phyloP scores from a whole-genome alignment of 257 asterid species.

The Solanum gandarillasii region DNA sequence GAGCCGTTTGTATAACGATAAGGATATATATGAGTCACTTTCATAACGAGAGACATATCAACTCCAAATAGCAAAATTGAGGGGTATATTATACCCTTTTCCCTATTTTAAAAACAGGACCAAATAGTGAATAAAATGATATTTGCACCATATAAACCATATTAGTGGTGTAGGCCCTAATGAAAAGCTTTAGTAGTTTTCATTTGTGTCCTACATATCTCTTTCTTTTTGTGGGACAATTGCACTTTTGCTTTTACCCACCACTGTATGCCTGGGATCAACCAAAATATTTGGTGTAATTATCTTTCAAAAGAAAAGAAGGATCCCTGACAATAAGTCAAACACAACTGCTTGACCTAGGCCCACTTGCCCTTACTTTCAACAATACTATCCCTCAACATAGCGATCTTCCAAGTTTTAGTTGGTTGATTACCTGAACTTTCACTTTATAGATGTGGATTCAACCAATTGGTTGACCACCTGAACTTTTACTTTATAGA shows the following conservation, averaged over 20 bases:
- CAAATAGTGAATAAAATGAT: background rate
- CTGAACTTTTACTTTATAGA: no score
- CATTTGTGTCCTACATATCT: background rate
- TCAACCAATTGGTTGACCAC: no score
- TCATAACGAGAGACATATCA: no score
- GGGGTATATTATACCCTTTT: no score
- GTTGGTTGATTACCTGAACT: no score
- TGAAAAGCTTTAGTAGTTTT: background rate
- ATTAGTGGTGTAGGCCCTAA: background rate
- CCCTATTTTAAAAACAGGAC: background rate
- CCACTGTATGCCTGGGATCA: slow-evolving; percentile 1
- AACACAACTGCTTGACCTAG: background rate
- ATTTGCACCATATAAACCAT: background rate
- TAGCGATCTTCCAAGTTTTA: no score
- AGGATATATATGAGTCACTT: no score
- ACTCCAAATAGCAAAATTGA: no score
- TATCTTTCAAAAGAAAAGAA: background rate
- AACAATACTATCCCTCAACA: background rate
- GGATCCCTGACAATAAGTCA: slow-evolving; percentile 2
- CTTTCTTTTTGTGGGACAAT: background rate
- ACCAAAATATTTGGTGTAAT: background rate
- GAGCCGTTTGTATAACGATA: no score
- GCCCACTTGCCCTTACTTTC: background rate
- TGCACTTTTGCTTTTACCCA: background rate
- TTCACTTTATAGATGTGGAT: no score